Conservation (phyloP, 768 basidiomycete genomes). For the Naganishia vaughanmartiniae region DNA sequence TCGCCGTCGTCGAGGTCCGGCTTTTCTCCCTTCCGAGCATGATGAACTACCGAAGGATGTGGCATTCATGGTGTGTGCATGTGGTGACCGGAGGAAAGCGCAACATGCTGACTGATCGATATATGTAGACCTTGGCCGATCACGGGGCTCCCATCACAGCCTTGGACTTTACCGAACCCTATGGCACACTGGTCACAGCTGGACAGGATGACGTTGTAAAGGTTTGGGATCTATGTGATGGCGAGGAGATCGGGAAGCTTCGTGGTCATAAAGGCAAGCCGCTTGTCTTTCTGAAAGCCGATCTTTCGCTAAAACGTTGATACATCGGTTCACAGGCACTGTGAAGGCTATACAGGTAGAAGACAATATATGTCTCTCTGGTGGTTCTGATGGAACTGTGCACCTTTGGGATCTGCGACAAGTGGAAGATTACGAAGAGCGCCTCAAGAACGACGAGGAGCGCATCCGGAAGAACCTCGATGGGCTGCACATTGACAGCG, state of each 20-base stretch:
- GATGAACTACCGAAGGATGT: constrained; percentile 89
- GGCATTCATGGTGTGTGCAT: constrained; percentile 71
- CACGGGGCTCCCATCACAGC: constrained; percentile 80
- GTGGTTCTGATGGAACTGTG: constrained; percentile 79
- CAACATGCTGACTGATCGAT: constrained; percentile 53
- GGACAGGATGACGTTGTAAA: constrained; percentile 83
- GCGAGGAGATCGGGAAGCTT: constrained; percentile 78
- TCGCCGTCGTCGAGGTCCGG: constrained; percentile 77
- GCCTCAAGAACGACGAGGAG: constrained; percentile 37
- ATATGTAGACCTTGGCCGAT: constrained; percentile 62
- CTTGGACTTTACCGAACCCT: constrained; percentile 94
- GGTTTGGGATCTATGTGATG: constrained; percentile 91
- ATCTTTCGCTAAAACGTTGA: neutral
- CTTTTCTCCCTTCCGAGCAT: constrained; percentile 95
- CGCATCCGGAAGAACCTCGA: constrained; percentile 41
- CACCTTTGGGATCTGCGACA: constrained; percentile 85
- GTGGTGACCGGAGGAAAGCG: neutral
- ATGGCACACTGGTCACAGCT: constrained; percentile 85
- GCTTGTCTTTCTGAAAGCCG: neutral
- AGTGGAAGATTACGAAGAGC: constrained; percentile 67
- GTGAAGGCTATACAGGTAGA: constrained; percentile 94
- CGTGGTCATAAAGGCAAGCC: constrained; percentile 69
- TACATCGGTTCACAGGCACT: constrained; percentile 40
- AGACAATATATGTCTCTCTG: constrained; percentile 82
- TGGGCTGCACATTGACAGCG: constrained; percentile 36